These are phyloP conservation scores for Kodamaea laetipori DNA, from an alignment of 805 yeast genomes.

Conservation along the genomic window DNA sequence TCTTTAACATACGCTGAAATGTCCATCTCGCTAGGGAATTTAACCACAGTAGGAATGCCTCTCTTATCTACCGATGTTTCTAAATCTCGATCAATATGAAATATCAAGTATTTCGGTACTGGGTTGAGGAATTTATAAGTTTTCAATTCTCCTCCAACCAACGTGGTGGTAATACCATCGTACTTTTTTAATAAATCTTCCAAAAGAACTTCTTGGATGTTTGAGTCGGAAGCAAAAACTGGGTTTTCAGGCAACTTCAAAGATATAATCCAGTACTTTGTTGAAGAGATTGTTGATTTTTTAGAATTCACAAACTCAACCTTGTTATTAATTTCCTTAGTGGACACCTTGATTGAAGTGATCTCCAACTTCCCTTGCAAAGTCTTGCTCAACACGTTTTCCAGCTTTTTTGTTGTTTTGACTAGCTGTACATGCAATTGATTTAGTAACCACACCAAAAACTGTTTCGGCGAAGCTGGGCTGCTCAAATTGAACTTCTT, in stretches of 20 bases:
- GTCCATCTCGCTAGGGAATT: slow-evolving; percentile 49
- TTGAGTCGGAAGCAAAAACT: slow-evolving; percentile 39
- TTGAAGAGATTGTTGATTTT: neutral
- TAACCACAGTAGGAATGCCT: slow-evolving; percentile 57
- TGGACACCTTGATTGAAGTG: slow-evolving; percentile 17
- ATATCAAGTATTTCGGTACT: slow-evolving; percentile 55
- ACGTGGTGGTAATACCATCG: slow-evolving; percentile 29
- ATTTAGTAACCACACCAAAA: slow-evolving; percentile 63
- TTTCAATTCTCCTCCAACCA: slow-evolving; percentile 35
- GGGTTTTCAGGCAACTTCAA: slow-evolving; percentile 64
- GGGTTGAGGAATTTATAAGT: slow-evolving; percentile 39
- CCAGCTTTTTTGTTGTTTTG: slow-evolving; percentile 8
- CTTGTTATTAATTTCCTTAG: slow-evolving; percentile 19
- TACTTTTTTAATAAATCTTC: slow-evolving; percentile 47
- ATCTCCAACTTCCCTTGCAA: slow-evolving; percentile 58
- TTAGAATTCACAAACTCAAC: slow-evolving; percentile 26
- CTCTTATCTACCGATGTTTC: slow-evolving; percentile 16
- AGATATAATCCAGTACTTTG: slow-evolving; percentile 53
- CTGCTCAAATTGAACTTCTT: neutral
- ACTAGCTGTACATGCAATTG: slow-evolving; percentile 33
- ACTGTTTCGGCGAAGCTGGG: slow-evolving; percentile 51
- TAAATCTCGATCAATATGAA: slow-evolving; percentile 55
- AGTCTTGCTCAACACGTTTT: slow-evolving; percentile 27
- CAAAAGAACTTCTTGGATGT: slow-evolving; percentile 56
- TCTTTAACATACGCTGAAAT: slow-evolving; percentile 33